Evolutionary conservation across 2,329 filamentous ascomycete species (phyloP), one percentile per base, ranked within the genome.

Genomic region (Colletotrichum sp.): DNA sequence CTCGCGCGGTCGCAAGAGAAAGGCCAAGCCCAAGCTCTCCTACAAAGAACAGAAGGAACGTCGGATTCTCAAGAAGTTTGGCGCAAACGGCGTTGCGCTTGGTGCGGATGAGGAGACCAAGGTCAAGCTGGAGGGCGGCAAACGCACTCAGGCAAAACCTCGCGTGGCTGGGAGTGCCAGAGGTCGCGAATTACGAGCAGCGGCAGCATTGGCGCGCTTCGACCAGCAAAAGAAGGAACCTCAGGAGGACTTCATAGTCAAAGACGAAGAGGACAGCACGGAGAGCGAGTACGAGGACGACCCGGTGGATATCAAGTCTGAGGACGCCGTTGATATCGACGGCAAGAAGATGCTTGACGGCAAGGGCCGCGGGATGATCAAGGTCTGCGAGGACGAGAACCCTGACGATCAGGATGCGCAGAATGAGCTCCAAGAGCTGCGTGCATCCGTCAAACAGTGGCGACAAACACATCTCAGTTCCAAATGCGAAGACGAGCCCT

Each of bases 41-140:
- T 95, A 95, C 83, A 92, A 93, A 62, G 94, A 96, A 84, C 89
- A 90, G 80, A 93, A 95, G 82, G 92, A 95, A 82, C 88, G 91
- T 77, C 89, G 92, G 69, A 95, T 95, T 62, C 84, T 92, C 78
- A 95, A 91, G 84, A 96, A 95, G 83, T 96, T 97, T 83, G 95
- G 95, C 6, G 89, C 87, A 32, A 92, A 93, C 59, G 95, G 95
- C 1, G 86, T 92, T 32, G 86, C 91, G 0, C 86, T 97, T 2
- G 95, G 95, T 0, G 93, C 92, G 5, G 94, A 96, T 77, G 92
- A 93, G 34, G 88, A 88, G 44, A 84, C 89, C 44, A 93, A 95
- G 81, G 86, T 90, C 24, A 91, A 91, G 81, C 84, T 96, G 16
- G 94, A 96, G 82, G 90, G 90, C 39, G 93, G 93, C 1, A 93